phyloP scores from a whole-genome alignment of 345 rosid genomes.

The Arabidopsis suecica region DNA sequence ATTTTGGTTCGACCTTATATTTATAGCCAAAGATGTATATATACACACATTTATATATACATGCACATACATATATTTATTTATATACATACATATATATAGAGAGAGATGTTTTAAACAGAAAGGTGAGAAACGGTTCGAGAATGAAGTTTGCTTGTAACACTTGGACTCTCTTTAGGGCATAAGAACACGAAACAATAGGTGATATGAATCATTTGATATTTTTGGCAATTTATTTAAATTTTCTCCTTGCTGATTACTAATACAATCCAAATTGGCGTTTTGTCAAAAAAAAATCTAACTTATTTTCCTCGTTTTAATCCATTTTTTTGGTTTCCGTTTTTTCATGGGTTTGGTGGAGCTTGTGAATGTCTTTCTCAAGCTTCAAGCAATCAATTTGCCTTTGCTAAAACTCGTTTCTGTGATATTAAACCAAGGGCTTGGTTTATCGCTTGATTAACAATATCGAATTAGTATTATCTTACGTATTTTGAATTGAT shows the following conservation, averaged over 20 bases:
- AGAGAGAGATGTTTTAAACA: constrained; percentile 41
- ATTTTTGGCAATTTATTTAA: constrained; percentile 39
- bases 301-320: constrained; percentile 15
- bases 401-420: constrained; percentile 39
- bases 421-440: constrained; percentile 6
- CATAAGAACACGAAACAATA: constrained; percentile 47
- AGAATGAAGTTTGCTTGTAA: constrained; percentile 49
- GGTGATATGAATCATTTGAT: constrained; percentile 33
- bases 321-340: constrained; percentile 34
- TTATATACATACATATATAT: neutral
- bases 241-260: constrained; percentile 18
- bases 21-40: constrained; percentile 31
- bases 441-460: constrained; percentile 27
- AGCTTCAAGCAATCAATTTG: constrained; percentile 42
- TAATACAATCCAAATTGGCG: constrained; percentile 15
- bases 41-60: neutral
- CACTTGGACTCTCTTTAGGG: constrained; percentile 46
- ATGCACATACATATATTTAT: neutral
- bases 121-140: constrained; percentile 58
- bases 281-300: neutral
- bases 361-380: constrained; percentile 47
- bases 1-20: constrained; percentile 22
- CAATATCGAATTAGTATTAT: constrained; percentile 9
- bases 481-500: neutral
- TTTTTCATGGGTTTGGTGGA: constrained; percentile 42